Conservation (phyloP, 805 yeast species). For the Suhomyces emberorum region DNA sequence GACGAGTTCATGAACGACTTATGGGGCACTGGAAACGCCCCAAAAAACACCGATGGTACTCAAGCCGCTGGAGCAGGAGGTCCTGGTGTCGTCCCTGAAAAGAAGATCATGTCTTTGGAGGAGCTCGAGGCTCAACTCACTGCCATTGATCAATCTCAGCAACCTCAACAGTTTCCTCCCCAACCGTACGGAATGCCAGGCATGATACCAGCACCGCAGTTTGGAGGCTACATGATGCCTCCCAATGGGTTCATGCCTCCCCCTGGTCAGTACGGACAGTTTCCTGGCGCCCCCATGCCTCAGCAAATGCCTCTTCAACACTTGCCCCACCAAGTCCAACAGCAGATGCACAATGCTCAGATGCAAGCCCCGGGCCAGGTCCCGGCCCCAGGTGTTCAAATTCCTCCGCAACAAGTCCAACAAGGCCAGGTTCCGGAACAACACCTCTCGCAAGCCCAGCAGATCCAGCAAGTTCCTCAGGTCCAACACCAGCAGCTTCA, state of each 20-base stretch:
- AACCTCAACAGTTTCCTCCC: constrained; percentile 23
- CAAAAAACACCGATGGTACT: constrained; percentile 10
- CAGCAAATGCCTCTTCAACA: constrained; percentile 16
- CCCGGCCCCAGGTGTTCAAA: constrained; percentile 5
- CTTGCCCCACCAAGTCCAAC: constrained; percentile 12
- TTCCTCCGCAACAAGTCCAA: constrained; percentile 12
- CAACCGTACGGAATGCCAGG: constrained; percentile 37
- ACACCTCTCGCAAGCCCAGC: constrained; percentile 9
- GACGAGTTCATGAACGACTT: constrained; percentile 45
- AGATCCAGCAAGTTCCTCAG: constrained; percentile 7
- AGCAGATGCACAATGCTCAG: constrained; percentile 13
- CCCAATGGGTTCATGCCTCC: constrained; percentile 37
- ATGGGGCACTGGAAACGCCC: constrained; percentile 39
- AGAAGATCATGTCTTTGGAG: constrained; percentile 66
- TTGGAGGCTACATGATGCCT: constrained; percentile 41
- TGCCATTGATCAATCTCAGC: constrained; percentile 36
- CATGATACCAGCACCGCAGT: constrained; percentile 29
- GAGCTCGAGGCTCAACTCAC: constrained; percentile 80
- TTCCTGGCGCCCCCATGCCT: constrained; percentile 23
- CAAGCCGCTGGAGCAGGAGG: constrained; percentile 8
- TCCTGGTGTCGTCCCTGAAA: constrained; percentile 38
- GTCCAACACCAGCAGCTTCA: constrained; percentile 8
- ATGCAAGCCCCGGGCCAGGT: constrained; percentile 8
- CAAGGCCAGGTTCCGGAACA: constrained; percentile 15
- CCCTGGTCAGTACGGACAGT: constrained; percentile 34